phyloP scores from a whole-genome alignment of 306 rosid species.

The Vigna trinervia region DNA sequence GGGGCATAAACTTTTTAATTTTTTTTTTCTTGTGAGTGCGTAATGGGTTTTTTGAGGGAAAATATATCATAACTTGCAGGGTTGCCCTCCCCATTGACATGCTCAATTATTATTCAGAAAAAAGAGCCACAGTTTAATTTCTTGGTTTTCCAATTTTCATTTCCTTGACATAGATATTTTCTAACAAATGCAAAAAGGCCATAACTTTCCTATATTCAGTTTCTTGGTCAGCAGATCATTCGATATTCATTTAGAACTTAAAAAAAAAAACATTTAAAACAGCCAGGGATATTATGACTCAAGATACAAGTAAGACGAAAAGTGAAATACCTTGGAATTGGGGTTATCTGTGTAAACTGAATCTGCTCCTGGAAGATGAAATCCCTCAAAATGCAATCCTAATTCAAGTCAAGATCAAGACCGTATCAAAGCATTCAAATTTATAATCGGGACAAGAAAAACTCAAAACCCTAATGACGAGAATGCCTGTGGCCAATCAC shows the following conservation, averaged over 20 bases:
- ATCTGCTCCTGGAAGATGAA: constrained; percentile 4
- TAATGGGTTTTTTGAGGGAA: not conserved
- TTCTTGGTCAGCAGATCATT: not conserved
- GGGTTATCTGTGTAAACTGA: not conserved
- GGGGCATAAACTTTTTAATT: not conserved
- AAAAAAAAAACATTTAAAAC: not conserved
- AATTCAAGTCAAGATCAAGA: constrained; percentile 7
- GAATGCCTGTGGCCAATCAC: not conserved
- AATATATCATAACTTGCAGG: not conserved
- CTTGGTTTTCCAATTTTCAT: not conserved
- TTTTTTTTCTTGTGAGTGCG: not conserved
- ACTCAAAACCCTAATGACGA: not conserved
- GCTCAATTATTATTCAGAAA: not conserved
- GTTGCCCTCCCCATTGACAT: constrained; percentile 7
- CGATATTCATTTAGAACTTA: not conserved
- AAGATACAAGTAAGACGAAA: not conserved
- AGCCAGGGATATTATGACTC: not conserved
- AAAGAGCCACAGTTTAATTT: not conserved
- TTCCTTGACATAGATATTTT: not conserved
- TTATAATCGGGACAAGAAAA: not conserved
- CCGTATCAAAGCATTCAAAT: not conserved
- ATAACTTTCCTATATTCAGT: not conserved
- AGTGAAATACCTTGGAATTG: constrained; percentile 23
- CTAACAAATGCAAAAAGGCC: not conserved
- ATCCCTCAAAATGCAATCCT: constrained; percentile 14